A percentile compares a stretch with the other conserved stretches of the same genome.
Conservation (phyloP, 257 asterid genomes). For the Fraxinus excelsior region DNA sequence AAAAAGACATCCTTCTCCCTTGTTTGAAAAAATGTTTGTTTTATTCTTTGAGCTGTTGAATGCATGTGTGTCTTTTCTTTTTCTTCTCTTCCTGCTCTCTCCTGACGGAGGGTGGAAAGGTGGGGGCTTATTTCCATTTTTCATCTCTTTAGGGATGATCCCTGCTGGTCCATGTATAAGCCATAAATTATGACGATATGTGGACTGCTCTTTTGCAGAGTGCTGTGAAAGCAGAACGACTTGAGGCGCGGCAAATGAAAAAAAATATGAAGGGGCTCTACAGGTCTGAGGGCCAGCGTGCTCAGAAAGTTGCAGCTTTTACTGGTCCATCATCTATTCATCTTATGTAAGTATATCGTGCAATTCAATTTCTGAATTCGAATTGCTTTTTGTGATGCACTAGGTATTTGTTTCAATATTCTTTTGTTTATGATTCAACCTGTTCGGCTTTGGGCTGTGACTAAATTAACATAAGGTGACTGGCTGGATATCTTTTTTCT, state of each 20-base stretch:
- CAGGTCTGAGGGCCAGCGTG: slow-evolving; percentile 70
- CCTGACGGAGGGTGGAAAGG: background rate
- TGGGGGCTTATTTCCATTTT: background rate
- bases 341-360: slow-evolving; percentile 58
- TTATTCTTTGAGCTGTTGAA: background rate
- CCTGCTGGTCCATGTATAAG: background rate
- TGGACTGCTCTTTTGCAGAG: slow-evolving; percentile 49
- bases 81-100: background rate
- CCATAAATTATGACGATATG: background rate
- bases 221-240: slow-evolving; percentile 82
- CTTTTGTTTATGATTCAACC: too few relatives aligned
- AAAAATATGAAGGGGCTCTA: slow-evolving; percentile 77
- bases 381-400: slow-evolving; percentile 10
- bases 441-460: too few relatives aligned
- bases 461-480: too few relatives aligned
- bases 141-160: background rate
- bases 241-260: slow-evolving; percentile 80
- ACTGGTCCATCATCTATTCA: slow-evolving; percentile 87
- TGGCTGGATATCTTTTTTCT: too few relatives aligned
- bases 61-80: background rate
- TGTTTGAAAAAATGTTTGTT: slow-evolving; percentile 6
- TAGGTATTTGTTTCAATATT: background rate
- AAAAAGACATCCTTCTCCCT: background rate
- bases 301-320: slow-evolving; percentile 91
- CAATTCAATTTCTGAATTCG: slow-evolving; percentile 2